These are phyloP conservation scores for Starmerella sirachaensis DNA, from an alignment of 805 yeast species.

Conservation along the genomic window DNA sequence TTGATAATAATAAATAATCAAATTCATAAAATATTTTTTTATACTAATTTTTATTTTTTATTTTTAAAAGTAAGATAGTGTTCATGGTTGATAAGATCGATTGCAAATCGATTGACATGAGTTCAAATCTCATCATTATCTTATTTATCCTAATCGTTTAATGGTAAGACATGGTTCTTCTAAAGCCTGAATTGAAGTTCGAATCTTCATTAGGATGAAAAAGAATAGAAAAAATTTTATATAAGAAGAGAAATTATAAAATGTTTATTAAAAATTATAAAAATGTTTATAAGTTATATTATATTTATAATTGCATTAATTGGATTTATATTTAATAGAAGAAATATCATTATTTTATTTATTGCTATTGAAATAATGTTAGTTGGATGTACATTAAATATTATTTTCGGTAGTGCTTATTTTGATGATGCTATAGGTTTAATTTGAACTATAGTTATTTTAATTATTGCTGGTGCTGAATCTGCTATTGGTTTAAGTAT, in stretches of 20 bases:
- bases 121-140: not conserved
- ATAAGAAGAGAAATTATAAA: not conserved
- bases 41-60: not conserved
- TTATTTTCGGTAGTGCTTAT: not conserved
- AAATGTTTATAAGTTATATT: not conserved
- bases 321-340: not conserved
- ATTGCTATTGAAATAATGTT: not conserved
- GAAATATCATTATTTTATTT: not conserved
- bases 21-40: not conserved
- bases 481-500: not conserved
- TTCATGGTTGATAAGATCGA: constrained; percentile 1
- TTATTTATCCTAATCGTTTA: not conserved
- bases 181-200: constrained; percentile 1
- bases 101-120: constrained; percentile 1
- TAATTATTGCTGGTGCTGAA: not conserved
- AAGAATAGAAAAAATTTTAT: not conserved
- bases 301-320: not conserved
- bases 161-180: not conserved
- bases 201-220: not conserved
- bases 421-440: not conserved
- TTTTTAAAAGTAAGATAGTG: not conserved
- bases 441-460: not conserved
- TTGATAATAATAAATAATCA: not conserved
- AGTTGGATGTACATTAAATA: not conserved
- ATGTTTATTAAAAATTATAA: not conserved